A percentile compares a stretch with the other conserved stretches of the same genome.
phyloP scores from a whole-genome alignment of 108 stramenopile genomes.

The Seminavis robusta region DNA sequence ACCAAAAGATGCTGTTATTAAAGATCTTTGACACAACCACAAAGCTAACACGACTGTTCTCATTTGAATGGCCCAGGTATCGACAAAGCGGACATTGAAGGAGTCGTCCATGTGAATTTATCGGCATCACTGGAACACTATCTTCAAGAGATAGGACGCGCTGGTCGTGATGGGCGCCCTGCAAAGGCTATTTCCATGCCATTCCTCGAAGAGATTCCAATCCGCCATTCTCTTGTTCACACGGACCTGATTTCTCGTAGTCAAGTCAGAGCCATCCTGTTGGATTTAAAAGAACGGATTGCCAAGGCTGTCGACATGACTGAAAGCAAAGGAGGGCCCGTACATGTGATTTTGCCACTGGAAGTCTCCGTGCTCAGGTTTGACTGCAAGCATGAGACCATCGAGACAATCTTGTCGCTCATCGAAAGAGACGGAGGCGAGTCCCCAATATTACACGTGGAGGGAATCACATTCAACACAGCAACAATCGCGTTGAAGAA shows the following conservation, averaged over 20 bases:
- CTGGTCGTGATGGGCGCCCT: constrained; percentile 90
- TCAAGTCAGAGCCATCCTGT: constrained; percentile 61
- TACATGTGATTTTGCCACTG: constrained; percentile 64
- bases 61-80: too few species aligned
- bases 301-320: not conserved
- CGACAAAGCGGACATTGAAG: constrained; percentile 91
- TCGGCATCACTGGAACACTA: constrained; percentile 92
- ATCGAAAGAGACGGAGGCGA: constrained; percentile 54
- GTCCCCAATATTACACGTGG: constrained; percentile 51
- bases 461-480: constrained; percentile 63
- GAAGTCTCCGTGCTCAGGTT: constrained; percentile 32
- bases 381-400: constrained; percentile 84
- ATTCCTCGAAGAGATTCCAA: constrained; percentile 63
- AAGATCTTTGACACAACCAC: too few species aligned
- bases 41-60: too few species aligned
- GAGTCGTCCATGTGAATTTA: constrained; percentile 85
- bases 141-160: constrained; percentile 96
- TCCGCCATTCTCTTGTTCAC: constrained; percentile 73
- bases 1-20: too few species aligned
- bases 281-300: not conserved
- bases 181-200: constrained; percentile 76
- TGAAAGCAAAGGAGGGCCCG: constrained; percentile 2
- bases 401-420: constrained; percentile 79
- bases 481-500: constrained; percentile 68
- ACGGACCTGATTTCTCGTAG: constrained; percentile 60